A percentile compares a stretch with the other conserved stretches of the same genome.
These are phyloP conservation scores for Echeveria elegans DNA, from an alignment of 164 flowering plant genomes.

Conservation along the genomic window DNA sequence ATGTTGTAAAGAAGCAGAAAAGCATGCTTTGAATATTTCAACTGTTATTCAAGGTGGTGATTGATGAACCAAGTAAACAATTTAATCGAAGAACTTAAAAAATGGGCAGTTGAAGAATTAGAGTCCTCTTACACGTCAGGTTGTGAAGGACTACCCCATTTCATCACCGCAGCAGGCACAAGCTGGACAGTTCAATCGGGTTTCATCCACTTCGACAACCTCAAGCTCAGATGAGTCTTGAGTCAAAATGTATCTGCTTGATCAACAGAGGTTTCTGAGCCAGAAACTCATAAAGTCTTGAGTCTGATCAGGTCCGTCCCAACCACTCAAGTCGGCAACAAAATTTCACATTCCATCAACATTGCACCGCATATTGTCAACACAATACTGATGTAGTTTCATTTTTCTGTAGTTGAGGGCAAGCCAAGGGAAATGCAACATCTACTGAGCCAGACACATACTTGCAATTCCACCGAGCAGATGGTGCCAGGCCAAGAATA, in stretches of 20 bases:
- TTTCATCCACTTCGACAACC: background rate
- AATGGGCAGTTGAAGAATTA: background rate
- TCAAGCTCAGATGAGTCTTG: background rate
- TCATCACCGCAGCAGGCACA: background rate
- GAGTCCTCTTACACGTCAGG: background rate
- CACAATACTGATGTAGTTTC: constrained; percentile 17
- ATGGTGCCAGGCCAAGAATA: constrained; percentile 39
- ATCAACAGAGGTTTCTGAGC: background rate
- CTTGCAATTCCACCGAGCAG: constrained; percentile 67
- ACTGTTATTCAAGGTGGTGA: background rate
- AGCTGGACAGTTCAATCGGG: background rate
- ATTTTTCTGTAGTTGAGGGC: constrained; percentile 50
- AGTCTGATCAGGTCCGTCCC: background rate
- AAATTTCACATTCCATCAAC: background rate
- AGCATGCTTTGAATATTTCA: background rate
- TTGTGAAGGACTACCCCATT: background rate
- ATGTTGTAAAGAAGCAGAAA: background rate
- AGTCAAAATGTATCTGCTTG: background rate
- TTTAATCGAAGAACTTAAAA: background rate
- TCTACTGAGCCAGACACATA: constrained; percentile 51
- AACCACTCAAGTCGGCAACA: background rate
- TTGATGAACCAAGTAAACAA: background rate
- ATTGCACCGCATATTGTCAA: background rate
- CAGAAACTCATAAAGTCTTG: background rate
- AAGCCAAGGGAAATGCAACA: constrained; percentile 56